Conservation (phyloP, 1,284 basidiomycete species). For the Melampsora allii-populina region DNA sequence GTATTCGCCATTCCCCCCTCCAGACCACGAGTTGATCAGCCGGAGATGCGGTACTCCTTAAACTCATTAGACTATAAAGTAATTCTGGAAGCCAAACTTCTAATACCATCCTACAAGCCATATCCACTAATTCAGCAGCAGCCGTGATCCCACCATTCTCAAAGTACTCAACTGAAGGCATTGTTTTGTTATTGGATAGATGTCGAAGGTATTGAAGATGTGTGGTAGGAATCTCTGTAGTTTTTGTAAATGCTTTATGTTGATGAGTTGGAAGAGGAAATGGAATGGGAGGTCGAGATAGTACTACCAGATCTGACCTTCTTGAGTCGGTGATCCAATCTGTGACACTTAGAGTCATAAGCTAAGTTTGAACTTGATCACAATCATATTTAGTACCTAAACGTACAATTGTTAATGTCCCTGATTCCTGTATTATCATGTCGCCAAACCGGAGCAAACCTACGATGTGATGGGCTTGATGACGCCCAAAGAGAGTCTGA, state of each 20-base stretch:
- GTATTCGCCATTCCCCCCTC: conserved; percentile 49
- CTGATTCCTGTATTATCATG: conserved; percentile 48
- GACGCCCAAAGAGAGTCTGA: conserved; percentile 48
- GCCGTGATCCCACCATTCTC: conserved; percentile 9
- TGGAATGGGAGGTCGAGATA: conserved; percentile 49
- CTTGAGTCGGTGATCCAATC: conserved; percentile 47
- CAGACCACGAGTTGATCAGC: conserved; percentile 48
- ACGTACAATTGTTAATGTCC: conserved; percentile 50
- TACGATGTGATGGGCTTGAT: conserved; percentile 17
- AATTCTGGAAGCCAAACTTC: conserved; percentile 50
- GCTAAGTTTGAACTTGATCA: not conserved
- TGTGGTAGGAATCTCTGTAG: not conserved
- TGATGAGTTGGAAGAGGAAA: conserved; percentile 44
- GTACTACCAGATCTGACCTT: conserved; percentile 49
- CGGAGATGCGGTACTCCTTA: conserved; percentile 21
- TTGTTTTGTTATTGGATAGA: conserved; percentile 6
- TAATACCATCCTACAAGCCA: conserved; percentile 44
- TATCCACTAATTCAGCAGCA: conserved; percentile 16
- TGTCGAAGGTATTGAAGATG: conserved; percentile 36
- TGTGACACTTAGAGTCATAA: not conserved
- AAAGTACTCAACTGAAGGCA: not conserved
- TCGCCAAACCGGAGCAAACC: conserved; percentile 30
- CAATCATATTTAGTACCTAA: not conserved
- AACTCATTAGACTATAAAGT: conserved; percentile 46
- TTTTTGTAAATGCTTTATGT: conserved; percentile 13